Evolutionary conservation across 768 basidiomycete species (phyloP).

Genomic region (Stropharia rugosoannulata): DNA sequence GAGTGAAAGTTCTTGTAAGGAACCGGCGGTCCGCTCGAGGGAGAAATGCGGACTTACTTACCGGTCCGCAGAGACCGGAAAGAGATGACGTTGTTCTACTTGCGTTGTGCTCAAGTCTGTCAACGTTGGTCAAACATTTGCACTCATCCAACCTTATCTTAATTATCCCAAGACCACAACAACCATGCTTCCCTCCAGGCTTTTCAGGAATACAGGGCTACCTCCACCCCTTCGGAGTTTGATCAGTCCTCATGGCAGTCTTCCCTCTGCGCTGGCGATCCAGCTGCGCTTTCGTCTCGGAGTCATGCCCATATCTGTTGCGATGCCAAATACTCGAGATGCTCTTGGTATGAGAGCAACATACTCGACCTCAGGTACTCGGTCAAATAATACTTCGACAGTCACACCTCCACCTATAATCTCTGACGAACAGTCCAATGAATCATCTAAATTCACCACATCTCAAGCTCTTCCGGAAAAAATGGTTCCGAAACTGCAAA

Average conservation of each 20-base stretch:
- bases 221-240: constrained; percentile 43
- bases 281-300: constrained; percentile 35
- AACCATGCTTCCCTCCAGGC: constrained; percentile 44
- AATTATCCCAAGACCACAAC: background rate
- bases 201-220: constrained; percentile 43
- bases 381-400: constrained; percentile 3
- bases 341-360: constrained; percentile 7
- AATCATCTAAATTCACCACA: constrained; percentile 14
- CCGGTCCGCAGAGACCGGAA: background rate
- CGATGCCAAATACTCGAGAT: constrained; percentile 1
- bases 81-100: background rate
- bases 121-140: too few species aligned
- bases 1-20: too few species aligned
- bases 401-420: constrained; percentile 5
- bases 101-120: too few species aligned
- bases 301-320: constrained; percentile 15
- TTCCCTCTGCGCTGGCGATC: constrained; percentile 29
- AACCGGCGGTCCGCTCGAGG: too few species aligned
- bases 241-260: constrained; percentile 32
- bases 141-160: too few species aligned
- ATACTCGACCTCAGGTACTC: constrained; percentile 9
- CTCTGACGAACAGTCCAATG: background rate
- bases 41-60: too few species aligned
- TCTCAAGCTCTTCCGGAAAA: constrained; percentile 35
- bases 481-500: constrained; percentile 61